These are phyloP conservation scores for Paraurostyla sp. DNA, from an alignment of 73 alveolate species.

Conservation along the genomic window DNA sequence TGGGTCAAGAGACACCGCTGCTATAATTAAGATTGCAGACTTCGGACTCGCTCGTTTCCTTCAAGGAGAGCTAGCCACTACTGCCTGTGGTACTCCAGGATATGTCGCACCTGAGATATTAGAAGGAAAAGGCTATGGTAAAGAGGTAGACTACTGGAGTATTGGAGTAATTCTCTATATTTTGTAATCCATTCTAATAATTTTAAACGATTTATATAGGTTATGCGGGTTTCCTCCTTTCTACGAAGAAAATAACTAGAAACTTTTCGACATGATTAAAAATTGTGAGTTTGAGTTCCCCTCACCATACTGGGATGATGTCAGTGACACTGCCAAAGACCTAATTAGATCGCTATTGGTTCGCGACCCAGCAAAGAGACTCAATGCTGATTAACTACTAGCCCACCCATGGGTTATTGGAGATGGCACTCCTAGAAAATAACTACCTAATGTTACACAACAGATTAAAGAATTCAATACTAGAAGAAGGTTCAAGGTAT, in stretches of 20 bases:
- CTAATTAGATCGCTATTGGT: constrained; percentile 79
- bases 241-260: constrained; percentile 92
- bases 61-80: constrained; percentile 92
- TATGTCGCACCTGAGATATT: constrained; percentile 99
- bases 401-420: constrained; percentile 95
- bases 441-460: constrained; percentile 87
- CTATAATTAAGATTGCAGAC: constrained; percentile 95
- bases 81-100: constrained; percentile 99
- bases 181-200: constrained; percentile 58
- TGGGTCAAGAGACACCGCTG: constrained; percentile 90
- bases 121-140: constrained; percentile 94
- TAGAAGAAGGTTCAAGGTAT: constrained; percentile 85
- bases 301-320: constrained; percentile 92
- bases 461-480: constrained; percentile 87
- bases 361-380: constrained; percentile 85
- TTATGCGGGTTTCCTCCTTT: constrained; percentile 97
- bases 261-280: constrained; percentile 89
- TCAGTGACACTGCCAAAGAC: constrained; percentile 90
- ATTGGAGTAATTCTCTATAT: constrained; percentile 95
- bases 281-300: constrained; percentile 87
- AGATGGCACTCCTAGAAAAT: constrained; percentile 84
- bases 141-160: constrained; percentile 98
- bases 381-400: constrained; percentile 86
- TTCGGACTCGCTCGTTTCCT: constrained; percentile 97
- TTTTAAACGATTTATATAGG: background rate